Percentiles rank a stretch among this genome's conserved stretches.
These are phyloP conservation scores for Bocquillonia castaneifolia DNA, from an alignment of 441 rosid genomes.

Conservation along the genomic window DNA sequence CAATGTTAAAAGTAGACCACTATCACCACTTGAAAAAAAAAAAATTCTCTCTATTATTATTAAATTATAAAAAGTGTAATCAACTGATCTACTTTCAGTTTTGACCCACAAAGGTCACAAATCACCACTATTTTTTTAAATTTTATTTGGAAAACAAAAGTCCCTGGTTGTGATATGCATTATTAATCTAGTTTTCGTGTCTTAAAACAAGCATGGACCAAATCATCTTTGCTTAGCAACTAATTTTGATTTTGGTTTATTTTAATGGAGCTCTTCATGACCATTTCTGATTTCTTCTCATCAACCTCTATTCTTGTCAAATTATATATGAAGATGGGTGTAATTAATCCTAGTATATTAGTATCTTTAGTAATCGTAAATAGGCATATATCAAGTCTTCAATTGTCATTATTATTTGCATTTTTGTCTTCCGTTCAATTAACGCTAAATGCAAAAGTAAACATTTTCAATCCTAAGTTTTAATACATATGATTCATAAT, in stretches of 20 bases:
- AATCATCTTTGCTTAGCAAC: background rate
- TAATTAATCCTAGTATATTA: background rate
- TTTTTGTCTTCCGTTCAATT: too few relatives aligned
- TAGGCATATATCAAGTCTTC: background rate
- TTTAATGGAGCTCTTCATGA: background rate
- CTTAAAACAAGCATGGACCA: background rate
- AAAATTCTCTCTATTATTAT: too few relatives aligned
- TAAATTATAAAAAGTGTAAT: background rate
- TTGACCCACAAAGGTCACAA: background rate
- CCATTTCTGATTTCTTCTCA: background rate
- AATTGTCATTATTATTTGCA: too few relatives aligned
- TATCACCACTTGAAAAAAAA: too few relatives aligned
- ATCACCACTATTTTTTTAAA: too few relatives aligned
- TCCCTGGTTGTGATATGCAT: background rate
- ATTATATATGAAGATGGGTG: background rate
- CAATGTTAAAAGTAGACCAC: background rate
- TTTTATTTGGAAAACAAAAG: background rate
- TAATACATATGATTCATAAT: too few relatives aligned
- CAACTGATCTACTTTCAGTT: background rate
- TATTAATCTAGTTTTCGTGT: background rate
- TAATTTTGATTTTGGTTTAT: background rate
- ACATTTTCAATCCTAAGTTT: too few relatives aligned
- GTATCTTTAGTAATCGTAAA: too few relatives aligned
- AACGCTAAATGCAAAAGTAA: too few relatives aligned
- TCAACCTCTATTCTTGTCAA: background rate